Evolutionary conservation across 164 flowering plant species (phyloP), one percentile per base, ranked within the genome.

Genomic region (Dillenia turbinata): DNA sequence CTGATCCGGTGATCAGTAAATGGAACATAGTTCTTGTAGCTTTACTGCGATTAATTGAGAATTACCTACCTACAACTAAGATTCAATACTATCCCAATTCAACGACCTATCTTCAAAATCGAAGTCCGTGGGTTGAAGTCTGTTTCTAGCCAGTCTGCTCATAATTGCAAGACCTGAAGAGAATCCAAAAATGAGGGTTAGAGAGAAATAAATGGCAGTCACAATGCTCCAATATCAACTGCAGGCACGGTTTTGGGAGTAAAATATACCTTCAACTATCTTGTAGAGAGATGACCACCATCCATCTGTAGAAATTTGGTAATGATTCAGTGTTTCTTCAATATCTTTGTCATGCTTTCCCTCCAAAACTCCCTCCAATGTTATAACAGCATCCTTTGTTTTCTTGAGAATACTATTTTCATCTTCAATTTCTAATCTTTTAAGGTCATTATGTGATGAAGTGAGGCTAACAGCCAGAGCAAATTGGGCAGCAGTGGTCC

Each of bases 211-310:
- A 33, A 33, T 33, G 40, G 40, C 40, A 33, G 0, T 33, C 40
- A 33, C 40, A 0, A 33, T 33, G 40, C 40, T 33, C 40, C 7
- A 5, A 33, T 33, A 33, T 33, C 40, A 33, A 33, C 40, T 33
- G 40, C 40, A 33, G 40, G 40, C 40, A 33, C 40, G 7, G 40
- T 4, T 5, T 4, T 33, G 40, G 40, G 40, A 5, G 40, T 33
- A 33, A 33, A 33, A 4, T 24, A 44, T 88, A 94, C 99, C 97
- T 87, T 91, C 99, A 73, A 95, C 79, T 77, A 95, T 79, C 75
- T 71, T 89, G 78, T 86, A 92, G 47, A 95, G 86, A 60, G 99
- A 47, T 40, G 97, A 88, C 97, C 97, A 95, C 99, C 99, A 95
- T 58, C 97, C 80, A 61, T 92, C 97, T 63, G 73, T 75, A 8